Base-by-base conservation (phyloP, 2,329 filamentous ascomycete genomes). In the Aspergillus fumigatus region DNA sequence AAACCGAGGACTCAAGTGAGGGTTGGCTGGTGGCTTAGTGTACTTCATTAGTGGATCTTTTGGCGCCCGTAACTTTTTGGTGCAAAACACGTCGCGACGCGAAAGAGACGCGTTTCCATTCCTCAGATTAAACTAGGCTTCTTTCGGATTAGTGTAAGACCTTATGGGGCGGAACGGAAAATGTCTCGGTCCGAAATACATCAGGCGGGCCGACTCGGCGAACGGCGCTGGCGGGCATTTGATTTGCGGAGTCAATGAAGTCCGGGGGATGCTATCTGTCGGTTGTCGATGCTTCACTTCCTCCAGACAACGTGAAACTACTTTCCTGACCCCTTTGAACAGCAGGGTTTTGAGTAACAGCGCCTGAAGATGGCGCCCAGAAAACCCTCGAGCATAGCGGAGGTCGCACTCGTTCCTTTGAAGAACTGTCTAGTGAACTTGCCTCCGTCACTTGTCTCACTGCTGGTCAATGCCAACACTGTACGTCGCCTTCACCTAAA, bases 401-500 rank as follows among this genome's bases (percentile, higher is more conserved):
- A 96, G 77, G 83, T 97, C 63, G 88, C 88, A 54, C 83, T 97
- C 59, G 85, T 91, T 50, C 90, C 92, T 65, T 82, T 97, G 58
- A 95, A 96, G 80, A 97, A 88, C 74, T 99, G 94, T 76, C 82
- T 99, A 52, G 90, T 96, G 72, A 97, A 97, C 76, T 83, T 99
- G 51, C 94, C 94, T 50, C 77, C 89, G 4, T 88, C 90, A 26
- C 80, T 99, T 55, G 92, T 95, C 55, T 88, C 90, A 38, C 77
- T 96, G 53, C 84, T 99, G 51, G 85, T 93, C 65, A 96, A 92
- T 76, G 84, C 92, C 65, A 95, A 97, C 71, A 92, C 92, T 47
- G 90, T 96, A 81, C 76, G 88, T 47, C 38, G 17, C 38, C 19
- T 56, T 50, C 60, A 54, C 45, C 25, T 35, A 27, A 21, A 57